Conservation (phyloP, 2,329 filamentous ascomycete species). For the Fusarium vanettenii region DNA sequence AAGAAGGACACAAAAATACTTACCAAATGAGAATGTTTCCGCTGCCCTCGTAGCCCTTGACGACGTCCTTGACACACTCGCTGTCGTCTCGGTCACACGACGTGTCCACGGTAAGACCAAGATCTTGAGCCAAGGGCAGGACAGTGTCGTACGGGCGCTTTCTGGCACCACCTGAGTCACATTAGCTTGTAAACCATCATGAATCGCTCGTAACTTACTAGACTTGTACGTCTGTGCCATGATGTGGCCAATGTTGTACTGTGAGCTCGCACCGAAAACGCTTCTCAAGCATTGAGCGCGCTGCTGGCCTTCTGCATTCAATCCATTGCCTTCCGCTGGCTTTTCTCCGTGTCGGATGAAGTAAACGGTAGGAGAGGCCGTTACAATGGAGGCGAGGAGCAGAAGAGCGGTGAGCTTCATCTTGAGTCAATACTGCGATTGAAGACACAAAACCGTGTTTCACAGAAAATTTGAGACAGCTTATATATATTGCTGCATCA, state of each 20-base stretch:
- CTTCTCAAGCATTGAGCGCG: slow-evolving; percentile 69
- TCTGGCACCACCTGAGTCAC: slow-evolving; percentile 59
- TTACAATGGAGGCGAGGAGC: slow-evolving; percentile 30
- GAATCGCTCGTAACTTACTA: slow-evolving; percentile 42
- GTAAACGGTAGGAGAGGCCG: slow-evolving; percentile 63
- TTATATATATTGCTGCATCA: neutral
- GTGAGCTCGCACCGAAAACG: slow-evolving; percentile 64
- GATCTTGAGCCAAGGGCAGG: slow-evolving; percentile 64
- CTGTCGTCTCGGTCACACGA: slow-evolving; percentile 67
- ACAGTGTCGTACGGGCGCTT: slow-evolving; percentile 68
- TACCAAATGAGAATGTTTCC: slow-evolving; percentile 70
- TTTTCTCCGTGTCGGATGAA: slow-evolving; percentile 75
- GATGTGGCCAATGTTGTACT: slow-evolving; percentile 68
- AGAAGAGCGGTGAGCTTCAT: slow-evolving; percentile 39
- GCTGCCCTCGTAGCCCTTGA: slow-evolving; percentile 58
- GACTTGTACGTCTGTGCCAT: slow-evolving; percentile 66
- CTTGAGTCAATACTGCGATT: neutral
- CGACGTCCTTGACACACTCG: slow-evolving; percentile 63
- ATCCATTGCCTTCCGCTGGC: slow-evolving; percentile 61
- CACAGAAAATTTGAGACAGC: neutral
- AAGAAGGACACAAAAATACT: neutral
- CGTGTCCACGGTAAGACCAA: slow-evolving; percentile 65
- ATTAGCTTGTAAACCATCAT: too few species aligned
- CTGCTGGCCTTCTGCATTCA: slow-evolving; percentile 62
- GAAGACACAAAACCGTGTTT: neutral